Conservation (phyloP, 495 filamentous ascomycete genomes). For the Xylaria scruposa region DNA sequence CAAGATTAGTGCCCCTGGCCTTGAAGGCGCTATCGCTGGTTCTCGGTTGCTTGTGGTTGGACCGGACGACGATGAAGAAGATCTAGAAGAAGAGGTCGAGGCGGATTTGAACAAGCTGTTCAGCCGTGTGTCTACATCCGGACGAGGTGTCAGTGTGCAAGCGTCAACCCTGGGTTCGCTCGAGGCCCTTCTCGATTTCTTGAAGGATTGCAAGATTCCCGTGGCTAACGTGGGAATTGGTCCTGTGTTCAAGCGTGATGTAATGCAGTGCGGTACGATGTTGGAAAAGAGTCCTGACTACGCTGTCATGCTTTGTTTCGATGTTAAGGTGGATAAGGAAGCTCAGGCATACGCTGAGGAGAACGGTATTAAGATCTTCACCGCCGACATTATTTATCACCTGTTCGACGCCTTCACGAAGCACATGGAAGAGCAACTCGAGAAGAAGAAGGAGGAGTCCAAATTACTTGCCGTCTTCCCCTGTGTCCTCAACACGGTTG, state of each 20-base stretch:
- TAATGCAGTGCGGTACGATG: conserved; percentile 96
- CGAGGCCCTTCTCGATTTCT: conserved; percentile 95
- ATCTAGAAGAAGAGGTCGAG: conserved; percentile 96
- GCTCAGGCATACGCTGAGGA: conserved; percentile 90
- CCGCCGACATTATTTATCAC: conserved; percentile 98
- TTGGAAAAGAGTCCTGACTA: conserved; percentile 94
- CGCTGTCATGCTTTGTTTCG: conserved; percentile 99
- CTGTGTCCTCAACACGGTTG: conserved; percentile 85
- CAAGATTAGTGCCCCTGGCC: conserved; percentile 96
- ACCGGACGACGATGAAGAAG: conserved; percentile 93
- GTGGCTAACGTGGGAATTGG: conserved; percentile 98
- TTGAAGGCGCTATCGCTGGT: conserved; percentile 96
- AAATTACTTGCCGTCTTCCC: conserved; percentile 97
- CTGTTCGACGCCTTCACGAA: conserved; percentile 95
- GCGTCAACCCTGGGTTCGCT: conserved; percentile 97
- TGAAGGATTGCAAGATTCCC: conserved; percentile 92
- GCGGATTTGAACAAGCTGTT: conserved; percentile 91
- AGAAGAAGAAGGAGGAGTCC: conserved; percentile 93
- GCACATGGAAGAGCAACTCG: conserved; percentile 84
- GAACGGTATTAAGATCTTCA: conserved; percentile 97
- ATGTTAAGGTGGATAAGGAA: conserved; percentile 99
- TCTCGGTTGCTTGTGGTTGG: conserved; percentile 93
- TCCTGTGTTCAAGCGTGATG: conserved; percentile 97
- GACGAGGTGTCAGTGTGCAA: conserved; percentile 94
- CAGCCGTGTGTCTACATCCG: conserved; percentile 84